Conservation (phyloP, 2,329 filamentous ascomycete genomes). For the Alternaria gansuensis region DNA sequence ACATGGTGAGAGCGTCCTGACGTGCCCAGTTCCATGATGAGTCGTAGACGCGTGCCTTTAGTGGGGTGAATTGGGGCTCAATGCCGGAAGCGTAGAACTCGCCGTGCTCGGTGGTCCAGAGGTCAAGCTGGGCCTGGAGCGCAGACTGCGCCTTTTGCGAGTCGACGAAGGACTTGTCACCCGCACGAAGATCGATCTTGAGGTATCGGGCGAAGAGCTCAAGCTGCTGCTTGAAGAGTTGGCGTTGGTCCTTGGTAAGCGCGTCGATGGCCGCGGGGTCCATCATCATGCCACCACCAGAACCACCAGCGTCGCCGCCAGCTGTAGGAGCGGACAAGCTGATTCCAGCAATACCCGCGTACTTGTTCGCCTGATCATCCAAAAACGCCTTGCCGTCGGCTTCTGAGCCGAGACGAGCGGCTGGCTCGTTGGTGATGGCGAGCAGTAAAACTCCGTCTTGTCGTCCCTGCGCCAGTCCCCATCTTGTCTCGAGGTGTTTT, state of each 20-base stretch:
- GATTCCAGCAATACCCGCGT: slow-evolving; percentile 83
- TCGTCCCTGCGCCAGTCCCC: slow-evolving; percentile 84
- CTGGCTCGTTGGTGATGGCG: slow-evolving; percentile 90
- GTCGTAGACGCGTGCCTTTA: slow-evolving; percentile 96
- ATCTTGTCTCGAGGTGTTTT: slow-evolving; percentile 94
- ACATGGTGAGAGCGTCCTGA: slow-evolving; percentile 97
- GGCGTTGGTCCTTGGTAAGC: slow-evolving; percentile 93
- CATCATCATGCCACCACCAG: slow-evolving; percentile 96
- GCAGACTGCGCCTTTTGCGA: slow-evolving; percentile 86
- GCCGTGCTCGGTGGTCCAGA: slow-evolving; percentile 95
- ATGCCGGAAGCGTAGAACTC: slow-evolving; percentile 96
- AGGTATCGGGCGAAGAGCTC: slow-evolving; percentile 95
- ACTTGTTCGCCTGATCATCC: slow-evolving; percentile 88
- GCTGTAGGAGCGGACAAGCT: slow-evolving; percentile 77
- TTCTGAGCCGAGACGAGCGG: slow-evolving; percentile 87
- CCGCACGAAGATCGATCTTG: slow-evolving; percentile 95
- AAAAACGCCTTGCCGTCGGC: slow-evolving; percentile 91
- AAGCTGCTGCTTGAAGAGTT: slow-evolving; percentile 97
- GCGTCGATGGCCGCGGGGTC: slow-evolving; percentile 96
- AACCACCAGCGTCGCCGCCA: slow-evolving; percentile 75
- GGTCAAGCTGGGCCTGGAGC: slow-evolving; percentile 89
- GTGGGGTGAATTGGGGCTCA: slow-evolving; percentile 87
- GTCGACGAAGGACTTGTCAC: slow-evolving; percentile 89
- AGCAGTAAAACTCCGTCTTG: slow-evolving; percentile 91
- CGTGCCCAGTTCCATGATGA: slow-evolving; percentile 99